Evolutionary conservation across 2,329 filamentous ascomycete species (phyloP).

Genomic region (Gaeumannomyces sp.): DNA sequence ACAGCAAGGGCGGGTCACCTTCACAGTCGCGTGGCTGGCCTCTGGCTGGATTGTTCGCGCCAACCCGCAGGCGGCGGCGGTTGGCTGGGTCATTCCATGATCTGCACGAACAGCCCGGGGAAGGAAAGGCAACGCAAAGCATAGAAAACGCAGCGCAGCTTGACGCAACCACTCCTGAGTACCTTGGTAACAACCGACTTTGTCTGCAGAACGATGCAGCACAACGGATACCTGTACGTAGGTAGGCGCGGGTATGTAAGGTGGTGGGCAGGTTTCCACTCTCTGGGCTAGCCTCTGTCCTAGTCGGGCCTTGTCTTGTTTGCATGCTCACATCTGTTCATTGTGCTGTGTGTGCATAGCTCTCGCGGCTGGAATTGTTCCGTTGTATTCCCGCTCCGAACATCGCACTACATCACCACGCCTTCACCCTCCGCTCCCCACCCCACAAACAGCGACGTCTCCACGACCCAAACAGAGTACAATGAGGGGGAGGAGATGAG

Average conservation of each 20-base stretch:
- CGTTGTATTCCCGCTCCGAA: background rate
- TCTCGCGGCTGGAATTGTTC: background rate
- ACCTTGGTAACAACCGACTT: background rate
- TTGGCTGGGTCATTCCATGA: background rate
- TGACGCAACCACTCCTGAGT: background rate
- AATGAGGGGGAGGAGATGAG: background rate
- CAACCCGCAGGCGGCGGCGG: background rate
- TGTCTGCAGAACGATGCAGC: background rate
- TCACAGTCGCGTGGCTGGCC: background rate
- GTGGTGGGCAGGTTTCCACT: no score
- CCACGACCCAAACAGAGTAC: background rate
- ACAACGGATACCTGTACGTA: background rate
- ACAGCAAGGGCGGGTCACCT: background rate
- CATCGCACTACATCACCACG: background rate
- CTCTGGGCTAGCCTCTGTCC: no score
- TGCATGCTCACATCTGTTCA: no score
- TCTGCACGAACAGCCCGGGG: background rate
- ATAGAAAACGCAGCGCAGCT: no score
- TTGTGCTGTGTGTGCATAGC: background rate
- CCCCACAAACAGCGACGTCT: background rate
- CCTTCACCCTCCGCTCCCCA: no score
- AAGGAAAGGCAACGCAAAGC: background rate
- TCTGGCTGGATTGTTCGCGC: background rate
- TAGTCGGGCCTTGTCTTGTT: no score
- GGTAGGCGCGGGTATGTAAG: background rate